A percentile compares a stretch with the other conserved stretches of the same genome.
These are phyloP conservation scores for Cercophora samala DNA, from an alignment of 495 filamentous ascomycete species.

Conservation along the genomic window DNA sequence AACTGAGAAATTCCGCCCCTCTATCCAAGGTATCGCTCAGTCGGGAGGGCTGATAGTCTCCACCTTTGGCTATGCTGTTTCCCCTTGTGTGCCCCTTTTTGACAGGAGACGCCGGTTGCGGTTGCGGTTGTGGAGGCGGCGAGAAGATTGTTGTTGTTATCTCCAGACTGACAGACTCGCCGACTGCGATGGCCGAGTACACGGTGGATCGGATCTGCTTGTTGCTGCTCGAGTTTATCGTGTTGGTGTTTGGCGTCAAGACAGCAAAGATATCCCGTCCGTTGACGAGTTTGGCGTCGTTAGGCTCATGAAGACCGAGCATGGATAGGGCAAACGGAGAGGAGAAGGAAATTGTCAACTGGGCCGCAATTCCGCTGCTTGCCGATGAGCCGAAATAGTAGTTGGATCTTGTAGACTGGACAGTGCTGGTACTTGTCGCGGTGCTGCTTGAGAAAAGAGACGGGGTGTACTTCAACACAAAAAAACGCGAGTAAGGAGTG, in stretches of 20 bases:
- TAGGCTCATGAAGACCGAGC: conserved; percentile 28
- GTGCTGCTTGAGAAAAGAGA: not conserved
- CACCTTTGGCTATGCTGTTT: conserved; percentile 6
- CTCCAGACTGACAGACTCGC: not conserved
- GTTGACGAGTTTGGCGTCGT: conserved; percentile 50
- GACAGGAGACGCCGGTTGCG: not conserved
- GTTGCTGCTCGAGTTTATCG: conserved; percentile 30
- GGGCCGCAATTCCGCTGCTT: conserved; percentile 28
- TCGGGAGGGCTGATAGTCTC: conserved; percentile 16
- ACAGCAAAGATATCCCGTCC: conserved; percentile 38
- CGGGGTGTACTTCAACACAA: conserved; percentile 28
- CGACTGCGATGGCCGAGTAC: not conserved
- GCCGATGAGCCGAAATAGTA: conserved; percentile 32
- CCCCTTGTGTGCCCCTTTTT: conserved; percentile 17
- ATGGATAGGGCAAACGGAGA: not conserved
- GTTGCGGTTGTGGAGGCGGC: conserved; percentile 1
- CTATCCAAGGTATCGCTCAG: conserved; percentile 31
- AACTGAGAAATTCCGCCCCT: conserved; percentile 26
- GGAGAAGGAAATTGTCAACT: conserved; percentile 23
- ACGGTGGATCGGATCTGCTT: not conserved
- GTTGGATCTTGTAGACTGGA: conserved; percentile 11
- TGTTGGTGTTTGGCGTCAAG: conserved; percentile 35
- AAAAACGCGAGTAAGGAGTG: conserved; percentile 51
- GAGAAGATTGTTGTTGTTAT: not conserved
- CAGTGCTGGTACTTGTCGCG: not conserved